Base-by-base conservation (phyloP, 495 filamentous ascomycete genomes). In the Penicillium nucicola region DNA sequence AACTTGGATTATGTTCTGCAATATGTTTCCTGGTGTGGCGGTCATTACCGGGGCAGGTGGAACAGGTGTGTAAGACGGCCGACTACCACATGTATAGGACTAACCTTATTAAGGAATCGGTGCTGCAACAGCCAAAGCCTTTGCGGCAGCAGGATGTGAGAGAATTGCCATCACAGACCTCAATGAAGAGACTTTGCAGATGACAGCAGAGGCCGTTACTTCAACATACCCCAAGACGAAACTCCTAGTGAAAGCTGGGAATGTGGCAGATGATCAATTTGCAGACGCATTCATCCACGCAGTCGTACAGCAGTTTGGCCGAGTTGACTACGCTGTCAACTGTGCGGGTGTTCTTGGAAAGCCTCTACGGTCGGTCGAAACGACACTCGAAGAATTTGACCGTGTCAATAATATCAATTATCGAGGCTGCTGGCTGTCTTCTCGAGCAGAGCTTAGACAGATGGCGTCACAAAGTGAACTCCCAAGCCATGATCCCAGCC, bases 271-370 rank as follows among this genome's bases (percentile, higher is more conserved):
- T 8, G 75, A 77, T 39, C 38, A 53, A 9, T 75, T 75, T 30
- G 70, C 79, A 9, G 64, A 75, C 1, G 50, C 54, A 1, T 68
- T 80, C 17, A 62, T 74, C 9, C 45, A 57, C 0, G 53, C 64
- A 11, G 56, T 65, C 0, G 64, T 67, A 0, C 19, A 34, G 8
- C 42, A 43, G 14, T 78, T 77, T 42, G 67, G 67, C 1, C 64
- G 80, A 11, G 52, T 83, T 0, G 80, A 83, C 48, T 82, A 81
- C 61, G 68, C 59, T 5, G 76, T 79, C 4, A 79, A 77, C 47
- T 74, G 69, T 48, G 78, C 78, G 4, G 79, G 79, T 22, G 62
- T 79, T 0, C 52, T 75, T 15, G 71, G 74, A 13, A 51, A 64
- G 3, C 61, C 61, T 10, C 40, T 63, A 14, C 64, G 68, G 31